These are phyloP conservation scores for Gaultheria prostrata DNA, from an alignment of 148 eudicot genomes.

Conservation along the genomic window DNA sequence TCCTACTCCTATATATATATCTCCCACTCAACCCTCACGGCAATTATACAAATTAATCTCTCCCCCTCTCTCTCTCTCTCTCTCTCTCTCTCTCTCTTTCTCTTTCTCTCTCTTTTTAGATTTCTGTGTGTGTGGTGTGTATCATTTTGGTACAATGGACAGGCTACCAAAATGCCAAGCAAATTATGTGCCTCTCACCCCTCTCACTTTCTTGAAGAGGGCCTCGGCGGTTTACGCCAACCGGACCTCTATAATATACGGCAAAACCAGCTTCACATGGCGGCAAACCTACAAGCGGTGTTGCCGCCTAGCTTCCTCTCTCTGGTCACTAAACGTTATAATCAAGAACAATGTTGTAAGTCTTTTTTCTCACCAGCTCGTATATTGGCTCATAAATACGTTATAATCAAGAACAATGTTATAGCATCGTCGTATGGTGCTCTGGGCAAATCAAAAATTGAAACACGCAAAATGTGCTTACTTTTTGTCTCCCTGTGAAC, in stretches of 20 bases:
- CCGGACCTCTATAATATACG: slow-evolving; percentile 69
- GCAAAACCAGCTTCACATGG: slow-evolving; percentile 62
- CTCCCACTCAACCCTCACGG: neutral
- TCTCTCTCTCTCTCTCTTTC: neutral
- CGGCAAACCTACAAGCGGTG: slow-evolving; percentile 71
- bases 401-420: too few relatives aligned
- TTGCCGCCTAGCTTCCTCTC: slow-evolving; percentile 74
- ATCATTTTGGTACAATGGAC: slow-evolving; percentile 39
- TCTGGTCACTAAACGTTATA: slow-evolving; percentile 49
- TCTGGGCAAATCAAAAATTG: too few relatives aligned
- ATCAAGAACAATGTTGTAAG: slow-evolving; percentile 71
- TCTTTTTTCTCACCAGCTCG: neutral
- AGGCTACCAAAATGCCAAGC: slow-evolving; percentile 57
- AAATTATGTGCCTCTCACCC: slow-evolving; percentile 69
- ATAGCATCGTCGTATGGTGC: too few relatives aligned
- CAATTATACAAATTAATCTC: neutral
- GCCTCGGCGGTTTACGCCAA: slow-evolving; percentile 58
- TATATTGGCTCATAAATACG: neutral
- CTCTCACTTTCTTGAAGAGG: slow-evolving; percentile 69
- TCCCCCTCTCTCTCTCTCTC: neutral
- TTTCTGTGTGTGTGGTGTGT: too few relatives aligned
- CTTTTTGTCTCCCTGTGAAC: too few relatives aligned
- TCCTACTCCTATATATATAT: neutral
- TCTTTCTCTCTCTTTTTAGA: neutral
- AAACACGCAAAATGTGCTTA: neutral